Evolutionary conservation across 78 protist species (phyloP), one percentile per base, ranked within the genome.

Genomic region (Pigoraptor vietnamica): DNA sequence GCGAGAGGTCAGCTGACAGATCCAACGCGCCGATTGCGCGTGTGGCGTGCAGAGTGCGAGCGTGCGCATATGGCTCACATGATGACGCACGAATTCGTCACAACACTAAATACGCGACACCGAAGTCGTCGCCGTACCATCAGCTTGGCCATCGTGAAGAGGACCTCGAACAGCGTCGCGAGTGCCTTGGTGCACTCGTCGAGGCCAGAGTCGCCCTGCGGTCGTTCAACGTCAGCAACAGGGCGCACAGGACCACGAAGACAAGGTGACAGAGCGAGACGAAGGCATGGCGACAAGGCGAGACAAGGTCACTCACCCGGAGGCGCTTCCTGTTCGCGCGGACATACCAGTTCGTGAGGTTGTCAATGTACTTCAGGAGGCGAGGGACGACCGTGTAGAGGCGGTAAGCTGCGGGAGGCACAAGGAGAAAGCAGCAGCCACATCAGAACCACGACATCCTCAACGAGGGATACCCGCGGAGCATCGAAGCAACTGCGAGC

Each of bases 311-410:
- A 2, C 36, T 9, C 39, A 40, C 96, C 94, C 94, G 92, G 89
- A 97, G 89, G 23, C 98, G 93, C 86, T 23, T 21, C 38, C 98
- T 94, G 95, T 97, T 97, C 90, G 96, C 37, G 79, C 99, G 96
- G 81, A 99, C 98, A 86, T 97, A 99, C 99, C 99, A 98, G 95
- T 99, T 99, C 95, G 99, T 97, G 37, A 98, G 97, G 84, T 95
- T 89, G 39, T 96, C 96, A 90, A 99, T 91, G 94, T 96, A 97
- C 33, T 24, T 25, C 82, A 98, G 93, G 37, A 98, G 92, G 23
- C 87, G 91, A 29, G 98, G 79, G 6, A 98, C 98, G n/a, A 98
- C 99, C 21, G 99, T 98, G 98, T 98, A 98, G 37, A 99, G 98
- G 37, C 98, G 97, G 94, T 99, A 99, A 36, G 93, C 96, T n/a